Base-by-base conservation (phyloP, 2,329 filamentous ascomycete species). In the Ilyonectria robusta region DNA sequence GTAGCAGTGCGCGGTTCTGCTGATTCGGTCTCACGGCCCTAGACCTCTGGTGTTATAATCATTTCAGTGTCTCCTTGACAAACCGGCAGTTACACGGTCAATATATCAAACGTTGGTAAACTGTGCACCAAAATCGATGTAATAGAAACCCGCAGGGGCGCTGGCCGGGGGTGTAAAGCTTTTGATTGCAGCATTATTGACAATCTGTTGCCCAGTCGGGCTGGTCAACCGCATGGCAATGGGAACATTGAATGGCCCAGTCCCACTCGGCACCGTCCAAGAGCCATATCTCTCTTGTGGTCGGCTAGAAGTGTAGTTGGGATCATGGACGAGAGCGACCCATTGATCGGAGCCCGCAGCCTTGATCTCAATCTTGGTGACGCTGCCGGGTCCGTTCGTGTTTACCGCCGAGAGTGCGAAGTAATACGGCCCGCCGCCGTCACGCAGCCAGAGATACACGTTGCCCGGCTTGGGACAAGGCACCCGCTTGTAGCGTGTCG, bases 321-420 rank as follows among this genome's bases (percentile, higher is more conserved):
- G 58, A 33, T 61, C 58, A 23, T 61, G 58, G 8, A 61, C 8
- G 6, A 61, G 58, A 15, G 48, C 58, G 21, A 61, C 48, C 58
- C 58, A 61, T 54, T 61, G 48, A 11, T 54, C 26, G 2, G 58
- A 61, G 11, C 58, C 47, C n/a, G 58, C 35, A n/a, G 35, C 23
- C 37, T 54, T 61, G 58, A 61, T 42, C 26, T 61, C 58, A 54
- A 61, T 61, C n/a, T 61, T 61, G n/a, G 58, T 61, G 48, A 61
- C 58, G n/a, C 58, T 47, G 13, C 58, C 58, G 10, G 58, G 58
- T 44, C 58, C 58, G 48, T 61, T 61, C 8, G 58, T 61, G 26
- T 61, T 61, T 23, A 61, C 58, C 19, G 58, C 58, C 1, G 58
- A 46, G 23, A 61, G 58, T 46, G 58, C 58, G 42, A 61, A 61